Conservation (phyloP, 768 basidiomycete species). For the Epithele typhae region DNA sequence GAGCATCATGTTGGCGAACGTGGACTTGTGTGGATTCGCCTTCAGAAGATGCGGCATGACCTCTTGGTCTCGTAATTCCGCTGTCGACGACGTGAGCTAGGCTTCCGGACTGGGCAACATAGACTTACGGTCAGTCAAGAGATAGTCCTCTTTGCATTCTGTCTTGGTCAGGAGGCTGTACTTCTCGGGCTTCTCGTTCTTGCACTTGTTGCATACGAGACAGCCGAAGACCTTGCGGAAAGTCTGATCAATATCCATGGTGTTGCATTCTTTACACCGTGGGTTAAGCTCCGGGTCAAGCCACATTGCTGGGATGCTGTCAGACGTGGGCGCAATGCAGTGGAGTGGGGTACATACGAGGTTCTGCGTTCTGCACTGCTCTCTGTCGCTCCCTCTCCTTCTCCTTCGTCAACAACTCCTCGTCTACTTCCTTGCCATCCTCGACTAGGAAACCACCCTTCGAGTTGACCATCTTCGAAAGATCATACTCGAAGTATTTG, state of each 20-base stretch:
- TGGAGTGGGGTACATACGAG: slow-evolving; percentile 45
- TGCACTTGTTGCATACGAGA: slow-evolving; percentile 85
- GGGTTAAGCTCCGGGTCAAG: slow-evolving; percentile 74
- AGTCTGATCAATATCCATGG: slow-evolving; percentile 84
- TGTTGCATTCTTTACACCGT: slow-evolving; percentile 80
- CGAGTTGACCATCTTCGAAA: slow-evolving; percentile 95
- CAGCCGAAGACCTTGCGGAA: slow-evolving; percentile 81
- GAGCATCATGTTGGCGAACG: slow-evolving; percentile 99
- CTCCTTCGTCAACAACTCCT: slow-evolving; percentile 70
- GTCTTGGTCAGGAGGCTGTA: slow-evolving; percentile 97
- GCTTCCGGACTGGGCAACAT: background rate
- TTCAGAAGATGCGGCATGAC: slow-evolving; percentile 90
- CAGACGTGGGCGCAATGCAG: background rate
- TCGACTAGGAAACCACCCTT: slow-evolving; percentile 94
- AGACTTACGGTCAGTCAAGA: slow-evolving; percentile 82
- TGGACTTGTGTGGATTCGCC: slow-evolving; percentile 92
- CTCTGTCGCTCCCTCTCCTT: slow-evolving; percentile 78
- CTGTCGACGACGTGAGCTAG: slow-evolving; percentile 34
- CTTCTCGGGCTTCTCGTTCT: slow-evolving; percentile 85
- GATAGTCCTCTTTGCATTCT: slow-evolving; percentile 97
- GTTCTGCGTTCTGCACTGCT: slow-evolving; percentile 69
- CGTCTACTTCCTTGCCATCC: slow-evolving; percentile 78
- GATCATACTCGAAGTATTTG: slow-evolving; percentile 94
- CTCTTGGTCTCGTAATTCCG: slow-evolving; percentile 90
- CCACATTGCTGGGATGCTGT: slow-evolving; percentile 58